Evolutionary conservation across 2,329 filamentous ascomycete genomes (phyloP).

Genomic region (Colletotrichum navitas): DNA sequence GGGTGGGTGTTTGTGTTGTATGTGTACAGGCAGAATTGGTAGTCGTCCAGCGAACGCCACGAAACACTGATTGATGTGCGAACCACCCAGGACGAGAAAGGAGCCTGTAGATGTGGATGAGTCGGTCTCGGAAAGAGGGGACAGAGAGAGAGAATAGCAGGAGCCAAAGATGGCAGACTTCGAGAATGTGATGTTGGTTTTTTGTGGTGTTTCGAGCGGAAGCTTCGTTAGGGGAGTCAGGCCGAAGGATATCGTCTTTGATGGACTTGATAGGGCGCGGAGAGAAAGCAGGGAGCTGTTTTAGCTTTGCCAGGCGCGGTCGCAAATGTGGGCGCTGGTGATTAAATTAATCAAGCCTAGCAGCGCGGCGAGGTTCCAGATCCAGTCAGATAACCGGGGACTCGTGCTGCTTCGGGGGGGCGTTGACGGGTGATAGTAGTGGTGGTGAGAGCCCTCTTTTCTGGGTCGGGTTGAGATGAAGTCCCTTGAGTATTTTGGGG

Average conservation of each 20-base stretch:
- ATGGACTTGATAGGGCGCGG: constrained; percentile 33
- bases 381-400: constrained; percentile 36
- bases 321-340: constrained; percentile 39
- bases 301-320: constrained; percentile 39
- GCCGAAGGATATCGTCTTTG: constrained; percentile 36
- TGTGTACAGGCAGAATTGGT: constrained; percentile 29
- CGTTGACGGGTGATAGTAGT: constrained; percentile 7
- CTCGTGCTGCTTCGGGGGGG: not conserved
- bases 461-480: not conserved
- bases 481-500: not conserved
- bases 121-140: constrained; percentile 3
- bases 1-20: not conserved
- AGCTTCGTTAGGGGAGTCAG: constrained; percentile 36
- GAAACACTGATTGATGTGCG: constrained; percentile 18
- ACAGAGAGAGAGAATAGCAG: not conserved
- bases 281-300: constrained; percentile 36
- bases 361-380: constrained; percentile 37
- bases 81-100: not conserved
- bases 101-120: constrained; percentile 1
- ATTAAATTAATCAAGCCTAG: constrained; percentile 39
- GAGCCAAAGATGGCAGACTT: constrained; percentile 40
- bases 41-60: constrained; percentile 42
- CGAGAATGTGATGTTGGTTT: constrained; percentile 37
- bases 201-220: constrained; percentile 40
- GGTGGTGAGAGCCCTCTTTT: constrained; percentile 7